Conservation (phyloP, 2,329 filamentous ascomycete species). For the Aureobasidium namibiae region DNA sequence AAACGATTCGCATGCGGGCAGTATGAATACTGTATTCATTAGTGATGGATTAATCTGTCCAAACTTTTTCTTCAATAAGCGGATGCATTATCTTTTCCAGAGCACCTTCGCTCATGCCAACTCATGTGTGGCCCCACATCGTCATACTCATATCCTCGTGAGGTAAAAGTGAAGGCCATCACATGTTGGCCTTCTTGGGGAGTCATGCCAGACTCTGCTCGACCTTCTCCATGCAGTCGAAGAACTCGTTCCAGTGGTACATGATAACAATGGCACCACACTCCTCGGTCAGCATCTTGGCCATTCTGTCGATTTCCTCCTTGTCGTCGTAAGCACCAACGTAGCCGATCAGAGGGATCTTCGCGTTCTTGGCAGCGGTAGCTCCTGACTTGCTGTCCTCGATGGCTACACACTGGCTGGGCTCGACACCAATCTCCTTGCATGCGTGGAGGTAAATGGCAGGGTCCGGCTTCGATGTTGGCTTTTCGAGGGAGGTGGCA, state of each 20-base stretch:
- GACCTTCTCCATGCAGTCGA: constrained; percentile 40
- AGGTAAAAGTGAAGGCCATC: not conserved
- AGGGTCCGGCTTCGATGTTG: constrained; percentile 87
- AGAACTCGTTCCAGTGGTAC: constrained; percentile 46
- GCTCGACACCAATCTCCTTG: constrained; percentile 61
- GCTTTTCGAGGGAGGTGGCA: constrained; percentile 65
- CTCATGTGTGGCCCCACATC: not conserved
- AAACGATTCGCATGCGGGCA: not conserved
- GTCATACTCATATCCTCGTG: constrained; percentile 8
- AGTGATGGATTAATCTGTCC: not conserved
- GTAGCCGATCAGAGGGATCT: constrained; percentile 76
- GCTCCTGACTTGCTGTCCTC: constrained; percentile 87
- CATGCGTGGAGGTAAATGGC: constrained; percentile 78
- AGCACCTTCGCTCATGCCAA: not conserved
- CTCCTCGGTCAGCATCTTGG: constrained; percentile 40
- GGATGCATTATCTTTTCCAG: not conserved
- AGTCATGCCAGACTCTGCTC: constrained; percentile 26
- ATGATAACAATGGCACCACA: constrained; percentile 41
- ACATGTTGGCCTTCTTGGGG: constrained; percentile 11
- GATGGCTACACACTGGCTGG: constrained; percentile 67
- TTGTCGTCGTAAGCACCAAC: constrained; percentile 73
- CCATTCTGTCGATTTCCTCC: constrained; percentile 46
- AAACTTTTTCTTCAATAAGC: not conserved
- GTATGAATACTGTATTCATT: not conserved
- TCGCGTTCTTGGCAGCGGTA: constrained; percentile 65